Evolutionary conservation across 495 filamentous ascomycete species (phyloP), one percentile per base, ranked within the genome.

Genomic region (Oleoguttula mirabilis): DNA sequence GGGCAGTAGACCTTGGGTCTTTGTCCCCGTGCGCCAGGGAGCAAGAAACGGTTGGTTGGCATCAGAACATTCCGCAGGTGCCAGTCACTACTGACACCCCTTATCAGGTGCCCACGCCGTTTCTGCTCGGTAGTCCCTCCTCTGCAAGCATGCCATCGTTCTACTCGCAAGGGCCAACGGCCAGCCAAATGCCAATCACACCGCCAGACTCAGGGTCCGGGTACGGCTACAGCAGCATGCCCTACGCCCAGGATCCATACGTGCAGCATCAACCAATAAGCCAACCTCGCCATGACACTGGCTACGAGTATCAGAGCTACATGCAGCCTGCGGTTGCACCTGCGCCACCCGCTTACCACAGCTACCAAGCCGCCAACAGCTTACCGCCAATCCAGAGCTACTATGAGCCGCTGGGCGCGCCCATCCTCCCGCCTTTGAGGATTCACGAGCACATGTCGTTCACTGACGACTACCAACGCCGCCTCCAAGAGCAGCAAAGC

Each of bases 121-220:
- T 52, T 45, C 40, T 48, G 41, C 32, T 8, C 49, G 17, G n/a
- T 10, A 7, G 6, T 32, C 25, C 12, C 28, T 33, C 3, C 37
- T 19, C 22, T 16, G 28, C 39, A 23, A 37, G 10, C 40, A 52
- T 52, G 49, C 49, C 49, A 7, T 23, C 45, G 16, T 38, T 52
- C 36, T 52, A 48, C 39, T 14, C 3, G 3, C 3, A 31, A 4
- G 32, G 49, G 17, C 12, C 36, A 4, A 20, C 32, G 21, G 43
- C 44, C 17, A 48, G 25, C 37, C 57, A 60, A 43, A 23, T 57
- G 17, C 58, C 60, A 41, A 45, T 60, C 38, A 63, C 58, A 24
- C 58, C 60, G 3, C 58, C 60, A 32, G 60, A 63, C 39, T 63
- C 57, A 39, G 46, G 58, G 1, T 59, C 60, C 6, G 58, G 45